Conservation (phyloP, 2,329 filamentous ascomycete genomes). For the Fusarium chlamydosporum region DNA sequence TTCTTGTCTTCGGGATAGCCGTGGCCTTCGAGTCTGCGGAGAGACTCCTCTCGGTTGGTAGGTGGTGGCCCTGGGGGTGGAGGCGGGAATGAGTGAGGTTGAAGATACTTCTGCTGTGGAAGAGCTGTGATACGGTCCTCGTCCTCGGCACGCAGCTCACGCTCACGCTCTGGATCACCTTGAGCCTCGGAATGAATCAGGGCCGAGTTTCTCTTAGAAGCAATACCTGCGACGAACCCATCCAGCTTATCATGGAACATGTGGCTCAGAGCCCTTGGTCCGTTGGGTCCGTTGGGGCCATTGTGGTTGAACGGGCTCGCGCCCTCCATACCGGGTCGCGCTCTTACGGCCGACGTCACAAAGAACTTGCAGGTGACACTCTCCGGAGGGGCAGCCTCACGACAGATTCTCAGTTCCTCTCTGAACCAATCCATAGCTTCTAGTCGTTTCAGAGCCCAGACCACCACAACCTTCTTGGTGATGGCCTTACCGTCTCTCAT, state of each 20-base stretch:
- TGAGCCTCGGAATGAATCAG: constrained; percentile 85
- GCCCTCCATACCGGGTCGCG: constrained; percentile 56
- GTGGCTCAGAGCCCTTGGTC: constrained; percentile 75
- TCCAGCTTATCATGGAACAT: constrained; percentile 89
- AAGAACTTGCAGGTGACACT: constrained; percentile 95
- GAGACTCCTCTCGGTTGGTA: constrained; percentile 60
- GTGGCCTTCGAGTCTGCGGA: constrained; percentile 65
- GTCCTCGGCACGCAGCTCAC: constrained; percentile 83
- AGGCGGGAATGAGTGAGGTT: constrained; percentile 61
- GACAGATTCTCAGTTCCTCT: constrained; percentile 91
- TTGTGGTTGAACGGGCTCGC: constrained; percentile 60
- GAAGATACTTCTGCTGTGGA: constrained; percentile 76
- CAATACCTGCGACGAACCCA: constrained; percentile 87
- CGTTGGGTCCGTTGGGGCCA: constrained; percentile 41
- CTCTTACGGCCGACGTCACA: constrained; percentile 77
- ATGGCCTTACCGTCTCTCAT: constrained; percentile 96
- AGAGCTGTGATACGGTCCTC: constrained; percentile 88
- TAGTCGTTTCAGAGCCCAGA: constrained; percentile 93
- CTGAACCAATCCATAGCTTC: constrained; percentile 99
- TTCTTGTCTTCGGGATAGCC: constrained; percentile 62
- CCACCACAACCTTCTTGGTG: constrained; percentile 88
- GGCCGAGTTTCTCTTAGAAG: constrained; percentile 87
- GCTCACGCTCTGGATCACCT: constrained; percentile 83
- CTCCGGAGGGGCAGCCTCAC: constrained; percentile 88
- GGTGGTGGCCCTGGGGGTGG: constrained; percentile 52